Percentiles rank a stretch among this genome's conserved stretches.
phyloP scores from a whole-genome alignment of 1,139 yeast species.

The Debaryomycetaceae sp. region DNA sequence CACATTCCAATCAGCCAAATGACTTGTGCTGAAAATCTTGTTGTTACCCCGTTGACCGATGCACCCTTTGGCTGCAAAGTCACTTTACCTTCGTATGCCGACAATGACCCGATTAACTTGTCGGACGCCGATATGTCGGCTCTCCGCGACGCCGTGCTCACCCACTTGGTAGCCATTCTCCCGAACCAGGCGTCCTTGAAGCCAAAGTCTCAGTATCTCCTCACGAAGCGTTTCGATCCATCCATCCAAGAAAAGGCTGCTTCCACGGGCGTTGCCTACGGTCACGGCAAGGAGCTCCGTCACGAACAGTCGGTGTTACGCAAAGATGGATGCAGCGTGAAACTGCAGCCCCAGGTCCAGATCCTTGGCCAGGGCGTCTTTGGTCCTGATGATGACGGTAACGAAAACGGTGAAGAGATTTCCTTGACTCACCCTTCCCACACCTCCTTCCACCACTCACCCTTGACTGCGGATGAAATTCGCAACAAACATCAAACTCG shows the following conservation, averaged over 20 bases:
- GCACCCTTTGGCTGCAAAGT: slow-evolving; percentile 61
- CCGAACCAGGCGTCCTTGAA: slow-evolving; percentile 56
- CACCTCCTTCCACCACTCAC: slow-evolving; percentile 61
- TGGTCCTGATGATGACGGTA: slow-evolving; percentile 57
- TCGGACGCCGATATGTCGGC: slow-evolving; percentile 50
- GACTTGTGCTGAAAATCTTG: slow-evolving; percentile 16
- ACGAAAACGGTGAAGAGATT: slow-evolving; percentile 47
- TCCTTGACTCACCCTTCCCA: slow-evolving; percentile 74
- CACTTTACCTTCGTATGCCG: slow-evolving; percentile 51
- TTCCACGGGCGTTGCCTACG: slow-evolving; percentile 47
- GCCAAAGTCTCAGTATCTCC: slow-evolving; percentile 63
- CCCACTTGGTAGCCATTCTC: slow-evolving; percentile 59
- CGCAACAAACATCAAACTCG: slow-evolving; percentile 53
- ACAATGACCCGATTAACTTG: slow-evolving; percentile 62
- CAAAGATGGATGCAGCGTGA: slow-evolving; percentile 72
- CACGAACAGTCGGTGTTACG: slow-evolving; percentile 66
- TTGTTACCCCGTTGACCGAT: slow-evolving; percentile 37
- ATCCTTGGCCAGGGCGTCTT: slow-evolving; percentile 75
- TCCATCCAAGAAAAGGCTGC: slow-evolving; percentile 43
- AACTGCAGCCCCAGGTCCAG: slow-evolving; percentile 79
- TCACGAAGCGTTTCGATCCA: slow-evolving; percentile 72
- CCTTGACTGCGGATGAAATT: slow-evolving; percentile 52
- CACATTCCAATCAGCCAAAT: slow-evolving; percentile 4
- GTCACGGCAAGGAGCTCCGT: slow-evolving; percentile 79
- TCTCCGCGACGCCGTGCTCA: slow-evolving; percentile 56